These are phyloP conservation scores for Metschnikowia bowlesiae DNA, from an alignment of 805 yeast species.

Conservation along the genomic window DNA sequence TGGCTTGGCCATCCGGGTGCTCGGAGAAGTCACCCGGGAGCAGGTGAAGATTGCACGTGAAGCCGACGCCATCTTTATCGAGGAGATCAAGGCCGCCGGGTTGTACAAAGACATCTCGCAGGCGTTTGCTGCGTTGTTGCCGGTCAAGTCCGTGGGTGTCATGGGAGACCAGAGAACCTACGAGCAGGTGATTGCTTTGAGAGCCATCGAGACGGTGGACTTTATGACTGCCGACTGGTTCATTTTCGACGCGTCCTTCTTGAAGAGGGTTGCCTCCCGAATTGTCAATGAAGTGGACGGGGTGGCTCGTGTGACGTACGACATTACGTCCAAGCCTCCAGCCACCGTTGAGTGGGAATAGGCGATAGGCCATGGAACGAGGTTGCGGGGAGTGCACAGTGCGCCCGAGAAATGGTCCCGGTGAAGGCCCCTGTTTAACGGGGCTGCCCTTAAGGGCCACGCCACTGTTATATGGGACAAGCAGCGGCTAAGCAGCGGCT, in stretches of 20 bases:
- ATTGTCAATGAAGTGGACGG: conserved; percentile 98
- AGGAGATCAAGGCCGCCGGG: conserved; percentile 92
- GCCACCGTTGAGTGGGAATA: conserved; percentile 99
- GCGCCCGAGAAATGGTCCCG: too few relatives aligned
- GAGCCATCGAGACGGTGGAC: conserved; percentile 97
- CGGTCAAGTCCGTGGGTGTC: conserved; percentile 98
- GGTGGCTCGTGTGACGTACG: conserved; percentile 98
- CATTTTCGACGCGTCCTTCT: conserved; percentile 85
- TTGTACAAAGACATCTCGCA: conserved; percentile 89
- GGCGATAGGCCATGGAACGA: background rate
- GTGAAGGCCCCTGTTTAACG: too few relatives aligned
- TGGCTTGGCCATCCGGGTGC: conserved; percentile 96
- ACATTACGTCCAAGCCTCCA: conserved; percentile 98
- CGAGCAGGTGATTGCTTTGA: conserved; percentile 97
- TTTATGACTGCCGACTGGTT: conserved; percentile 99
- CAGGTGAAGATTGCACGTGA: conserved; percentile 97
- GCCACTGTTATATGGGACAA: too few relatives aligned
- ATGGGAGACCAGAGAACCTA: conserved; percentile 99
- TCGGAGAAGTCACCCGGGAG: conserved; percentile 91
- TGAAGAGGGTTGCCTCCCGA: conserved; percentile 90
- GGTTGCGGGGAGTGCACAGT: too few relatives aligned
- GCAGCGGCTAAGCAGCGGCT: too few relatives aligned
- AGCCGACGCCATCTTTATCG: conserved; percentile 94
- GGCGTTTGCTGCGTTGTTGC: conserved; percentile 95
- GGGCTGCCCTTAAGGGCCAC: too few relatives aligned